phyloP scores from a whole-genome alignment of 306 rosid species.

The Cucumis cinereus region DNA sequence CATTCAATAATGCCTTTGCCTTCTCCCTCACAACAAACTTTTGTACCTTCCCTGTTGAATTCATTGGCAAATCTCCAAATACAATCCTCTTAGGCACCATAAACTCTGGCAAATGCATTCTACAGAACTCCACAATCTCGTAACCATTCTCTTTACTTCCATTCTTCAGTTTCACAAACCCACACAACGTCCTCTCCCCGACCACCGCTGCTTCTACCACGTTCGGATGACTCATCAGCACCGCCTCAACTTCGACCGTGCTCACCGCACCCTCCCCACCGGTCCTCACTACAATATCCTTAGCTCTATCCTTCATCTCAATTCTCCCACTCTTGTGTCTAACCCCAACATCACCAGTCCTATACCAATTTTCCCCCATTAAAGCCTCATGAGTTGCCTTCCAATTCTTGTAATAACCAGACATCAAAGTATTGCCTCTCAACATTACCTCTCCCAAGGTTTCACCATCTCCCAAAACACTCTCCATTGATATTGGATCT shows the following conservation, averaged over 20 bases:
- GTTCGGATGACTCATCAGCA: slow-evolving; percentile 49
- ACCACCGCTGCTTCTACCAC: slow-evolving; percentile 68
- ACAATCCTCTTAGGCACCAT: slow-evolving; percentile 60
- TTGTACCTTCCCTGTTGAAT: slow-evolving; percentile 75
- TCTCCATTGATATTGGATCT: slow-evolving; percentile 43
- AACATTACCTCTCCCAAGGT: slow-evolving; percentile 74
- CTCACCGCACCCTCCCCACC: slow-evolving; percentile 32
- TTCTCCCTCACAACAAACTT: slow-evolving; percentile 49
- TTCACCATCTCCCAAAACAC: slow-evolving; percentile 48
- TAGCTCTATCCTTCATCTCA: slow-evolving; percentile 62
- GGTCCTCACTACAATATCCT: slow-evolving; percentile 29
- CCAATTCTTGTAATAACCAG: slow-evolving; percentile 41
- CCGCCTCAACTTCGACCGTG: slow-evolving; percentile 61
- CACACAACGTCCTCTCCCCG: slow-evolving; percentile 24
- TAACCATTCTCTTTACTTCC: slow-evolving; percentile 17
- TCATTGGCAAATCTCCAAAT: slow-evolving; percentile 65
- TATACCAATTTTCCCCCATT: slow-evolving; percentile 51
- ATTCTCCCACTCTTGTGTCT: slow-evolving; percentile 35
- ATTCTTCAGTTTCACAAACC: slow-evolving; percentile 48
- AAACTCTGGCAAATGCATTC: slow-evolving; percentile 25
- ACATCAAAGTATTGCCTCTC: slow-evolving; percentile 51
- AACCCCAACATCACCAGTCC: slow-evolving; percentile 61
- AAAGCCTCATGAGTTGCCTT: slow-evolving; percentile 36
- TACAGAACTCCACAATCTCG: slow-evolving; percentile 51
- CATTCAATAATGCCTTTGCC: neutral